phyloP scores from a whole-genome alignment of 495 filamentous ascomycete genomes.

The Aspergillus incahuasiensis region DNA sequence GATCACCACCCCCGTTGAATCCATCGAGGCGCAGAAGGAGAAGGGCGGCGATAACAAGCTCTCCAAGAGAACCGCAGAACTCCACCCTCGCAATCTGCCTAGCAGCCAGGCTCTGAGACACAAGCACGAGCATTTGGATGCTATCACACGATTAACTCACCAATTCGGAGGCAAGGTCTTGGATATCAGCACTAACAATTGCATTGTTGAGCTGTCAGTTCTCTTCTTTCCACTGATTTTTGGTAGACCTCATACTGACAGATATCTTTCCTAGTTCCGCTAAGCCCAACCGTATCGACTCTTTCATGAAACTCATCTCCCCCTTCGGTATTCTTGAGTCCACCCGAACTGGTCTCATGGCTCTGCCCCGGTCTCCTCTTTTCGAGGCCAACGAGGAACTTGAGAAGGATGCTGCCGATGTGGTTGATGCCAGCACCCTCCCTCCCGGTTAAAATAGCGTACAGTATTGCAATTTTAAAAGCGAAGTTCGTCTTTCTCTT shows the following conservation, averaged over 20 bases:
- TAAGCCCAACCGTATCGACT: constrained; percentile 90
- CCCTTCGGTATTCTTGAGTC: constrained; percentile 98
- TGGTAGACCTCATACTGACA: not conserved
- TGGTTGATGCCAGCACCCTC: constrained; percentile 88
- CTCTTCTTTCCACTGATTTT: constrained; percentile 1
- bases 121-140: constrained; percentile 95
- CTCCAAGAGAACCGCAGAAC: constrained; percentile 39
- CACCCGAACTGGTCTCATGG: constrained; percentile 91
- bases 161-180: constrained; percentile 97
- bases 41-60: constrained; percentile 22
- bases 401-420: constrained; percentile 79
- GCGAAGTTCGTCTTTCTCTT: not conserved
- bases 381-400: constrained; percentile 65
- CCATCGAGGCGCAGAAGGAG: constrained; percentile 27
- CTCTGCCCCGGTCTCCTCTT: constrained; percentile 87
- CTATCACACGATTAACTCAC: constrained; percentile 90
- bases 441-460: constrained; percentile 71
- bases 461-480: constrained; percentile 9
- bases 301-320: constrained; percentile 90
- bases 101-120: constrained; percentile 83
- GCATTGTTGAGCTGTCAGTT: constrained; percentile 96
- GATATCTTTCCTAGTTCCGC: constrained; percentile 58
- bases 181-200: constrained; percentile 97
- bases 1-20: constrained; percentile 49
- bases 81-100: constrained; percentile 81